Evolutionary conservation across 2,329 filamentous ascomycete genomes (phyloP), one percentile per base, ranked within the genome.

Genomic region (Colletotrichum gigasporum): DNA sequence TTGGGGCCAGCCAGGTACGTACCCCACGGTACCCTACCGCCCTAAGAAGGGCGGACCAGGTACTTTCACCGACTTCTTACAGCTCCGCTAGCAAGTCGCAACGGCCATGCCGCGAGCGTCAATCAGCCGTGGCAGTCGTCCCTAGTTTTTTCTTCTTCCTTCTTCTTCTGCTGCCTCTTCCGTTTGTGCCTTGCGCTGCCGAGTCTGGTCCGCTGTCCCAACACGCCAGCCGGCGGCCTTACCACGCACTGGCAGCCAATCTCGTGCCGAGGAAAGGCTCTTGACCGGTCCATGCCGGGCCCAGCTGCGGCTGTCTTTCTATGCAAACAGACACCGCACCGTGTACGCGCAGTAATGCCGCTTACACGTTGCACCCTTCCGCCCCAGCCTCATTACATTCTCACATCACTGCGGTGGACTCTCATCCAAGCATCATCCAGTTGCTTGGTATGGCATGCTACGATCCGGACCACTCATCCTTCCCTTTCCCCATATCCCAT

Each of bases 61-160:
- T 44, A 62, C 62, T 65, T 65, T 62, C 62, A 65, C 62, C 62
- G 56, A 65, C 62, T 65, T 53, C 26, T 53, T 47, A 28, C 48
- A 41, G 20, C 26, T 61, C 56, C 55, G 61, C 41, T 54, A n/a
- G n/a, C n/a, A n/a, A n/a, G n/a, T n/a, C 48, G 41, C 24, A 61
- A 61, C 56, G 28, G 48, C 14, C 41, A 39, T 41, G 14, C 34
- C 42, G 56, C 50, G 47, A 39, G 55, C 47, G 28, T 14, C 54
- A 28, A 34, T 18, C 34, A 8, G 16, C 45, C 45, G 44, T 59
- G 45, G 26, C 45, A 59, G 45, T 35, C 26, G 37, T 39, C 44
- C 32, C 48, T 3, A 28, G 18, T 20, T 28, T 32, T 59, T 45
- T 61, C 30, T 35, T 54, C 37, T 24, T 20, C 28, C 26, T 44